Evolutionary conservation across 371 early-diverging fungal species (phyloP), one percentile per base, ranked within the genome.

Genomic region (Coemansia sp.): DNA sequence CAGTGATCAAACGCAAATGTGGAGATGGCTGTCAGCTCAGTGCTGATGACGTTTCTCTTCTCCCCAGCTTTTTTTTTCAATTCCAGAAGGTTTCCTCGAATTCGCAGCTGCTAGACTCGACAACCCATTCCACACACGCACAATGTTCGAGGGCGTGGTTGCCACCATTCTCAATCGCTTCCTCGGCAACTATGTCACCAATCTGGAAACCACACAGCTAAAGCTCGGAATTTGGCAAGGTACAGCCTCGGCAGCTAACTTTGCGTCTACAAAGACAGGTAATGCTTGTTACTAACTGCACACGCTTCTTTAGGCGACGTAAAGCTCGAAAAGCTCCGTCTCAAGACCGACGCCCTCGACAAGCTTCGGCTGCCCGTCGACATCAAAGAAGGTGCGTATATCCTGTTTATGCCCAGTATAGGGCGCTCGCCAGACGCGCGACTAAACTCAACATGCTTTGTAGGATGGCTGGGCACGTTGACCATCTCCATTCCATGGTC

Each of bases 191-290:
- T 97, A 97, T 85, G 94, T 97, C 48, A 90, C 90, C 39, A 96
- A 97, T 77, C 84, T 99, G 43, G 95, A 97, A 68, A 89, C 92
- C 49, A 92, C 89, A 60, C 98, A 99, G 81, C 86, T 99, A 58
- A 94, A 91, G 72, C 86, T 98, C 63, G 97, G 93, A 39, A 93
- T 98, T 57, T 98, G 98, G 98, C 88, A 87, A 69, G 99, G 97
- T 93, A 88, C 20, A 78, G 56, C 35, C n/a, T 34, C 9, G 31
- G 3, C 30, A 30, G 10, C 41, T 31, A 1, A n/a, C 3, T 6
- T 35, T 34, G 45, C 8, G 5, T 26, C 10, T 16, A 20, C n/a
- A 34, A 10, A 3, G 5, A 14, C 20, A 40, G 9, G 10, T 31
- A 4, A 2, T 20, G 2, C 39, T 4, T 48, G 1, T 4, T 20